A percentile compares a stretch with the other conserved stretches of the same genome.
phyloP scores from a whole-genome alignment of 2,329 filamentous ascomycete species.

The Metarhizium guizhouense region DNA sequence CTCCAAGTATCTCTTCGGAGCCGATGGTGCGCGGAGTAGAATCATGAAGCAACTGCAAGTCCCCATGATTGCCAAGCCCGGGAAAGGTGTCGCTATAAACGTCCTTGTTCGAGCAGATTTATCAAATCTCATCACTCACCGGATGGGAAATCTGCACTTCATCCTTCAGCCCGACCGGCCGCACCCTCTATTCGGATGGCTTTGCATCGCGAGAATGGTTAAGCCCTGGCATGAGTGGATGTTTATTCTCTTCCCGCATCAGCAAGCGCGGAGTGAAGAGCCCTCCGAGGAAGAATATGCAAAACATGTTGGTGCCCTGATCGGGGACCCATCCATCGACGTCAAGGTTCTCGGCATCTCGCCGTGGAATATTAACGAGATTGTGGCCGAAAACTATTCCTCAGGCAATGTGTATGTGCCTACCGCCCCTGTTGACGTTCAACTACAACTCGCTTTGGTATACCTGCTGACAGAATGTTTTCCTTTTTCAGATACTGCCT shows the following conservation, averaged over 20 bases:
- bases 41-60: conserved; percentile 27
- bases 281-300: conserved; percentile 33
- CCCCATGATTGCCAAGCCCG: conserved; percentile 32
- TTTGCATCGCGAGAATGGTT: conserved; percentile 47
- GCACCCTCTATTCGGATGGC: conserved; percentile 42
- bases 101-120: conserved; percentile 38
- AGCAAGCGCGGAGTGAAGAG: conserved; percentile 22
- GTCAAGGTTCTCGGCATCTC: conserved; percentile 43
- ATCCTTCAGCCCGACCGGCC: conserved; percentile 43
- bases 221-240: conserved; percentile 57
- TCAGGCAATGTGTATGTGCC: conserved; percentile 33
- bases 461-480: no score
- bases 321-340: conserved; percentile 43
- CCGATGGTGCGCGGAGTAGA: conserved; percentile 36
- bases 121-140: conserved; percentile 34
- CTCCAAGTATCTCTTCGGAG: conserved; percentile 37
- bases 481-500: conserved; percentile 35
- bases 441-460: no score
- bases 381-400: conserved; percentile 47
- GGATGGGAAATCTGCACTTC: conserved; percentile 53
- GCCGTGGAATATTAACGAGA: conserved; percentile 55
- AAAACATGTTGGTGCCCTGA: conserved; percentile 35
- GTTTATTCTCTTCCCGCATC: conserved; percentile 41
- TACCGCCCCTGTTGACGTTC: no score
- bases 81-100: conserved; percentile 29